Evolutionary conservation across 2,329 filamentous ascomycete species (phyloP).

Genomic region (Parafenestella ontariensis): DNA sequence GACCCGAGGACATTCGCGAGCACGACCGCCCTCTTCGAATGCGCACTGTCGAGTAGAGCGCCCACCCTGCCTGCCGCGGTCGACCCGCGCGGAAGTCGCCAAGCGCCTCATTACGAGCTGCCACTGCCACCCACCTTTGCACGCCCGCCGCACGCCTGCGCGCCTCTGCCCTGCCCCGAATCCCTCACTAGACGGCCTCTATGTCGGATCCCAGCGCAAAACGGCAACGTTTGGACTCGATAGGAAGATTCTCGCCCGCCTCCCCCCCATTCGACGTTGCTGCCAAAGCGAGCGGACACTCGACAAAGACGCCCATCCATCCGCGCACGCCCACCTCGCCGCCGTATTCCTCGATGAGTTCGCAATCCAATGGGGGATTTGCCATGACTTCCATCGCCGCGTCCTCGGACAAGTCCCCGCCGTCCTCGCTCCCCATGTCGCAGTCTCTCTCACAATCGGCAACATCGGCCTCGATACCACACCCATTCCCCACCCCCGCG

Average conservation of each 20-base stretch:
- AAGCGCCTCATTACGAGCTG: constrained; percentile 35
- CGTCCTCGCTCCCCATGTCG: constrained; percentile 52
- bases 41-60: constrained; percentile 37
- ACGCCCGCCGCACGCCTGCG: constrained; percentile 23
- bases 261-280: constrained; percentile 52
- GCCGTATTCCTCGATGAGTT: constrained; percentile 56
- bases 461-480: constrained; percentile 37
- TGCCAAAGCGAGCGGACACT: constrained; percentile 44
- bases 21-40: constrained; percentile 29
- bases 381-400: constrained; percentile 35
- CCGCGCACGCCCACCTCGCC: constrained; percentile 58
- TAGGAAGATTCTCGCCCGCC: constrained; percentile 54
- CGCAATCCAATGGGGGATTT: constrained; percentile 49
- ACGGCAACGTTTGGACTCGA: constrained; percentile 49
- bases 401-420: constrained; percentile 49
- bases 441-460: constrained; percentile 44
- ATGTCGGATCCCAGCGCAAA: constrained; percentile 49
- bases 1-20: constrained; percentile 6
- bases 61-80: constrained; percentile 38
- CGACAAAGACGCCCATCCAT: constrained; percentile 52
- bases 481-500: constrained; percentile 48
- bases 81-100: constrained; percentile 38
- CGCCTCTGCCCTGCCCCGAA: constrained; percentile 10
- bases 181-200: constrained; percentile 17
- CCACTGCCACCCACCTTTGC: constrained; percentile 24